Evolutionary conservation across 2,329 filamentous ascomycete species (phyloP).

Genomic region (Aspergillus cejpii): DNA sequence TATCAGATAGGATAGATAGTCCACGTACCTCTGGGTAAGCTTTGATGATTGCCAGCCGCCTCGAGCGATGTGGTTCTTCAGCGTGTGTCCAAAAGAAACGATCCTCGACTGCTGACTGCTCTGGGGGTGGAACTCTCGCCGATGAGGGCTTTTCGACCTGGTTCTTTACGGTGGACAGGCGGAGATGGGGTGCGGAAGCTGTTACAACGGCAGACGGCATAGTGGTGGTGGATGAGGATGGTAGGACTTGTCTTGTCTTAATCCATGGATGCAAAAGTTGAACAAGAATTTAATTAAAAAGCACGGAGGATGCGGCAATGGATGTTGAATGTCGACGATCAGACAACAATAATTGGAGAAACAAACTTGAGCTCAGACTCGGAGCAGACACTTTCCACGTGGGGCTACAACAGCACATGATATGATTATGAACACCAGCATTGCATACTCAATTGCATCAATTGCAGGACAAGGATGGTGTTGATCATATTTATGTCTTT

Average conservation of each 20-base stretch:
- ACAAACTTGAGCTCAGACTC: slow-evolving; percentile 11
- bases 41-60: slow-evolving; percentile 92
- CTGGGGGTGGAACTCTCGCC: slow-evolving; percentile 27
- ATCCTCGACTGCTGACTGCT: slow-evolving; percentile 38
- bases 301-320: not conserved
- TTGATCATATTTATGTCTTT: not conserved
- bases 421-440: not conserved
- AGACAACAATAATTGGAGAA: not conserved
- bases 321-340: not conserved
- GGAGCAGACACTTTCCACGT: slow-evolving; percentile 32
- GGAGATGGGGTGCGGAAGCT: slow-evolving; percentile 28
- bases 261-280: slow-evolving; percentile 15
- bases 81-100: slow-evolving; percentile 99
- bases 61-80: slow-evolving; percentile 89
- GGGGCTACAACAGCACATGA: slow-evolving; percentile 26
- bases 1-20: too few species aligned
- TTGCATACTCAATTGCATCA: not conserved
- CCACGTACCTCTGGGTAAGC: slow-evolving; percentile 78
- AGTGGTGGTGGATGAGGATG: slow-evolving; percentile 4
- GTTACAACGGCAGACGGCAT: slow-evolving; percentile 30
- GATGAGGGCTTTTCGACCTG: slow-evolving; percentile 16
- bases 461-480: not conserved
- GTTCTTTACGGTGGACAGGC: slow-evolving; percentile 28
- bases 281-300: not conserved
- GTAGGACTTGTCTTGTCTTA: slow-evolving; percentile 11